These are phyloP conservation scores for Alternaria sp. DNA, from an alignment of 2,329 filamentous ascomycete genomes.

Conservation along the genomic window DNA sequence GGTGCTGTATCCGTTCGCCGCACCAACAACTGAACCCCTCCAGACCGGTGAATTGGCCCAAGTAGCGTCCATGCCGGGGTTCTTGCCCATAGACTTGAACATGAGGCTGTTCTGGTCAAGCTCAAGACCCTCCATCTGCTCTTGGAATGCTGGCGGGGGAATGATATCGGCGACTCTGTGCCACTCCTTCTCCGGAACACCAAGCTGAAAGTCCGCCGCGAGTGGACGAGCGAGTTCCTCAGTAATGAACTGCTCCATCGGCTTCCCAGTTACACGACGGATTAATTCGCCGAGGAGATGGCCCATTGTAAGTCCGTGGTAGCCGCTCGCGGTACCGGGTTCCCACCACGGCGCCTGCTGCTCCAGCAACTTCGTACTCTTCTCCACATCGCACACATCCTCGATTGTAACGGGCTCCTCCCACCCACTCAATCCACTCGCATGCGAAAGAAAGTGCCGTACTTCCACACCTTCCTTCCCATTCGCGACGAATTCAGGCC, in stretches of 20 bases:
- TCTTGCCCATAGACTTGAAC: constrained; percentile 9
- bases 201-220: constrained; percentile 27
- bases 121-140: background rate
- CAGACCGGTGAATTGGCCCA: constrained; percentile 5
- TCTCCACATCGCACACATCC: constrained; percentile 11
- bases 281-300: constrained; percentile 19
- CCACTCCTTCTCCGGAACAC: constrained; percentile 11
- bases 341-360: constrained; percentile 24
- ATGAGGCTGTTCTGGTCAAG: background rate
- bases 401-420: constrained; percentile 2
- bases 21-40: constrained; percentile 1
- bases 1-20: constrained; percentile 20
- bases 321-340: constrained; percentile 21
- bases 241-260: constrained; percentile 11
- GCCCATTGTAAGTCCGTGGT: constrained; percentile 22
- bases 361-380: constrained; percentile 14
- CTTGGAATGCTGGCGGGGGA: constrained; percentile 7
- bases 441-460: constrained; percentile 21
- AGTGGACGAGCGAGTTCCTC: constrained; percentile 73
- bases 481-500: constrained; percentile 26
- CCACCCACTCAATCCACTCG: constrained; percentile 23
- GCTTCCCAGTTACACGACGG: constrained; percentile 9
- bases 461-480: constrained; percentile 22
- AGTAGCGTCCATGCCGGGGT: constrained; percentile 11
- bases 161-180: constrained; percentile 16